Percentiles rank a stretch among this genome's conserved stretches.
These are phyloP conservation scores for Seiridium unicorne DNA, from an alignment of 2,329 filamentous ascomycete species.

Conservation along the genomic window DNA sequence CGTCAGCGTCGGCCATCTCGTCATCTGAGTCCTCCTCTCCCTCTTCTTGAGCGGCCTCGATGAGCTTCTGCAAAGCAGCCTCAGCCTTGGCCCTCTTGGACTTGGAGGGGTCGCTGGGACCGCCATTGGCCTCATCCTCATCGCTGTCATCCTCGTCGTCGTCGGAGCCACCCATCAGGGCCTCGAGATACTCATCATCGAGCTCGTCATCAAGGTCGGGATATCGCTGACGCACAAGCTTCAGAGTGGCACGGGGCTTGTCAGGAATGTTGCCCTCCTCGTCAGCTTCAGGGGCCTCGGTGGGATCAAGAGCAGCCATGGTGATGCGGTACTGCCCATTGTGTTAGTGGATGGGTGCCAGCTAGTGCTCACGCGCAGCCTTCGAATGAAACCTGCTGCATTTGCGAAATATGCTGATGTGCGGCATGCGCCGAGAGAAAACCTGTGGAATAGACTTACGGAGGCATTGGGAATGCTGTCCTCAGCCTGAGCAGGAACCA, in stretches of 20 bases:
- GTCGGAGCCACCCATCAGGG: conserved; percentile 48
- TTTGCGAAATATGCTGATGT: not conserved
- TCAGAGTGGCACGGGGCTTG: conserved; percentile 79
- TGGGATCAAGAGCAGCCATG: conserved; percentile 97
- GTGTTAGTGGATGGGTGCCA: conserved; percentile 23
- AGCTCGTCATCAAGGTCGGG: conserved; percentile 60
- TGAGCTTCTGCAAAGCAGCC: conserved; percentile 74
- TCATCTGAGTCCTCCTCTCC: conserved; percentile 61
- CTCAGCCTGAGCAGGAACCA: conserved; percentile 76
- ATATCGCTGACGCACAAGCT: conserved; percentile 76
- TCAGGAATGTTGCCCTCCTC: conserved; percentile 59
- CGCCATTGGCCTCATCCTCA: conserved; percentile 72
- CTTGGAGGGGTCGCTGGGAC: conserved; percentile 88
- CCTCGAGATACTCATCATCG: conserved; percentile 64
- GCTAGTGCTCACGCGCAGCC: no score
- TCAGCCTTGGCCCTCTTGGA: conserved; percentile 81
- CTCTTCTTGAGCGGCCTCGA: conserved; percentile 62
- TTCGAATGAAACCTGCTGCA: no score
- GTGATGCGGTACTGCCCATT: conserved; percentile 81
- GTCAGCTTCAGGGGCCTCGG: conserved; percentile 67
- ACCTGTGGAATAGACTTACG: conserved; percentile 52
- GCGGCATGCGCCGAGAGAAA: not conserved
- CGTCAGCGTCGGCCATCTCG: conserved; percentile 61
- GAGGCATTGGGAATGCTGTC: conserved; percentile 66
- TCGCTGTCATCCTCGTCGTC: conserved; percentile 52